Conservation (phyloP, 768 basidiomycete species). For the Kondoa malvinella region DNA sequence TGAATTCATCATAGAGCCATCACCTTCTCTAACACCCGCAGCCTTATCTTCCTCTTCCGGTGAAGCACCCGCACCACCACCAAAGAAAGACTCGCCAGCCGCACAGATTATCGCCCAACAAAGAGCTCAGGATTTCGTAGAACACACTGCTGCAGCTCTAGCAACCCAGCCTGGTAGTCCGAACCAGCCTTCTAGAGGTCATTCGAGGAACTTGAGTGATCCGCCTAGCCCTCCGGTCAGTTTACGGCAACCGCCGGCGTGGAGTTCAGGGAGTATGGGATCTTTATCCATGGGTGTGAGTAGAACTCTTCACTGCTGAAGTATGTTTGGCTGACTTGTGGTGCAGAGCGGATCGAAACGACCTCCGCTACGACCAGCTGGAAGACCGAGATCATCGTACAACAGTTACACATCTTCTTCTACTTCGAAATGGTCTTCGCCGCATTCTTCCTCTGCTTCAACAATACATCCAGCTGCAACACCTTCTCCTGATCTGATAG, state of each 20-base stretch:
- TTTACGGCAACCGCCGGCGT: no score
- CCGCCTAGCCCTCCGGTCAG: no score
- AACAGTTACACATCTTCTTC: not conserved
- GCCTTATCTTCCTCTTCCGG: no score
- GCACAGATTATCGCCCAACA: not conserved
- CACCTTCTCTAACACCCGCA: no score
- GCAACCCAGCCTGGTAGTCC: not conserved
- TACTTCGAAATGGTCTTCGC: not conserved
- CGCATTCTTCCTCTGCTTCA: not conserved
- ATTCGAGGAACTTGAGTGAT: not conserved
- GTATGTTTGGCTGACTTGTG: no score
- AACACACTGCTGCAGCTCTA: not conserved
- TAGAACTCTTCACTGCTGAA: no score
- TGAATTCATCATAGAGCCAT: no score
- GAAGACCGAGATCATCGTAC: not conserved
- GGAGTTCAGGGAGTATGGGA: no score
- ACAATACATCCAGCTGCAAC: not conserved
- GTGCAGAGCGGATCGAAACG: not conserved
- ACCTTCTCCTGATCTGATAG: not conserved
- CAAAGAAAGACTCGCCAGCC: not conserved
- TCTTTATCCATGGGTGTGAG: no score
- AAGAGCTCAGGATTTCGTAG: not conserved
- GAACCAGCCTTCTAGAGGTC: not conserved
- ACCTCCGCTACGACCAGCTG: not conserved
- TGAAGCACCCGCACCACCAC: not conserved